Percentiles rank a stretch among this genome's conserved stretches.
These are phyloP conservation scores for Phytopythium vexans DNA, from an alignment of 352 stramenopile genomes.

Conservation along the genomic window DNA sequence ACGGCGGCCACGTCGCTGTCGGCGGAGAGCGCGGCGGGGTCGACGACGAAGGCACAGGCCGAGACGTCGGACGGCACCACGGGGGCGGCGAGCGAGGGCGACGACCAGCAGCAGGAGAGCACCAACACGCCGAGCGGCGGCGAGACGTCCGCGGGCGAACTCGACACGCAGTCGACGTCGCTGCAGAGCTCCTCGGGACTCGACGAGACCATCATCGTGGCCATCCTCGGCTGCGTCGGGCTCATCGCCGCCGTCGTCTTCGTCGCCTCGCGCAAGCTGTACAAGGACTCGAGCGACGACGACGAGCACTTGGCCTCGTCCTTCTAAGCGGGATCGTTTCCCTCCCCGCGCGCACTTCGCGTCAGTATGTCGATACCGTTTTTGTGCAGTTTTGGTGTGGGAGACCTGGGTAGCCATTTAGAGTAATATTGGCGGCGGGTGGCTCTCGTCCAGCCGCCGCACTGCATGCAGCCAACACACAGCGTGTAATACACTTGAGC, in stretches of 20 bases:
- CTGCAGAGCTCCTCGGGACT: constrained; percentile 20
- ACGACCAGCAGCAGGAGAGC: constrained; percentile 1
- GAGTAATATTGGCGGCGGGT: no score
- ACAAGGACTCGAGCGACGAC: constrained; percentile 40
- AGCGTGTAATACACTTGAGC: constrained; percentile 7
- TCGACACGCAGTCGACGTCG: constrained; percentile 8
- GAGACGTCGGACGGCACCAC: neutral
- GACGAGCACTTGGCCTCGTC: constrained; percentile 23
- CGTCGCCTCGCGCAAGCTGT: constrained; percentile 50
- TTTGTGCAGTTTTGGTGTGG: neutral
- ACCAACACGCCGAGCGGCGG: neutral
- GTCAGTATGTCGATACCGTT: neutral
- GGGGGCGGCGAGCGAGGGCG: neutral
- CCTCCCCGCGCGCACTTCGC: neutral
- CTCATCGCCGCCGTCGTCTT: constrained; percentile 47
- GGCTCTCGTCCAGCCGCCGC: no score
- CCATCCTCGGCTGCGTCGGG: constrained; percentile 54
- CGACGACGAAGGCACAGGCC: neutral
- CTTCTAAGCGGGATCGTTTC: constrained; percentile 1
- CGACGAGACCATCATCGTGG: constrained; percentile 50
- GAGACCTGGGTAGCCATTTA: no score
- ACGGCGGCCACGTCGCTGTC: neutral
- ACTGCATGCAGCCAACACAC: no score
- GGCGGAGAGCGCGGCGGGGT: neutral
- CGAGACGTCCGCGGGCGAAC: constrained; percentile 10